phyloP scores from a whole-genome alignment of 2,329 filamentous ascomycete species.

The Venturia effusa region DNA sequence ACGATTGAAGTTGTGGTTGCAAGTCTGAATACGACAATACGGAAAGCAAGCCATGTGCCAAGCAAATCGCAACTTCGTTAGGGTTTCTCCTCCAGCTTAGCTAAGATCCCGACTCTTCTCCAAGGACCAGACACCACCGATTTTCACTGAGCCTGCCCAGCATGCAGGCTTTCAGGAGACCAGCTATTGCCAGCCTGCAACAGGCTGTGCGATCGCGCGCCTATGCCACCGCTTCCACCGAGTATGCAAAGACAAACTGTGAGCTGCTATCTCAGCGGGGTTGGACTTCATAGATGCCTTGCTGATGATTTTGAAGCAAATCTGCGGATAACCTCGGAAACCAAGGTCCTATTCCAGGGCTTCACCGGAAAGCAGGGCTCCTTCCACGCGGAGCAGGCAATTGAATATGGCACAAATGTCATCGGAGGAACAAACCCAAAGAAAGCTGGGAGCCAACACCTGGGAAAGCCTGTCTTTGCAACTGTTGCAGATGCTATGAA shows the following conservation, averaged over 20 bases:
- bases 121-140: neutral
- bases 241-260: constrained; percentile 32
- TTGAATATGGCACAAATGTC: constrained; percentile 97
- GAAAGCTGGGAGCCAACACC: constrained; percentile 86
- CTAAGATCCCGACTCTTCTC: neutral
- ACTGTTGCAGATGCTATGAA: constrained; percentile 81
- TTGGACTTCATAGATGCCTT: neutral
- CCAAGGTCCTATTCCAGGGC: constrained; percentile 92
- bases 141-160: constrained; percentile 18
- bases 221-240: constrained; percentile 62
- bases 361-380: constrained; percentile 97
- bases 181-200: constrained; percentile 56
- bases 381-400: constrained; percentile 95
- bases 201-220: constrained; percentile 58
- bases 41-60: neutral
- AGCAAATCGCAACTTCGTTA: neutral
- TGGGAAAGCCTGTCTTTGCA: constrained; percentile 86
- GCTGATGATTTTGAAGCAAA: constrained; percentile 38
- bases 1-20: neutral
- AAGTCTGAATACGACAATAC: neutral
- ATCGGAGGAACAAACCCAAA: constrained; percentile 98
- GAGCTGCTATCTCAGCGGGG: neutral
- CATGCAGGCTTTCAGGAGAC: constrained; percentile 82
- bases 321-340: constrained; percentile 84
- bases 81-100: neutral